Conservation (phyloP, 495 filamentous ascomycete genomes). For the Penicillium cataractarum region DNA sequence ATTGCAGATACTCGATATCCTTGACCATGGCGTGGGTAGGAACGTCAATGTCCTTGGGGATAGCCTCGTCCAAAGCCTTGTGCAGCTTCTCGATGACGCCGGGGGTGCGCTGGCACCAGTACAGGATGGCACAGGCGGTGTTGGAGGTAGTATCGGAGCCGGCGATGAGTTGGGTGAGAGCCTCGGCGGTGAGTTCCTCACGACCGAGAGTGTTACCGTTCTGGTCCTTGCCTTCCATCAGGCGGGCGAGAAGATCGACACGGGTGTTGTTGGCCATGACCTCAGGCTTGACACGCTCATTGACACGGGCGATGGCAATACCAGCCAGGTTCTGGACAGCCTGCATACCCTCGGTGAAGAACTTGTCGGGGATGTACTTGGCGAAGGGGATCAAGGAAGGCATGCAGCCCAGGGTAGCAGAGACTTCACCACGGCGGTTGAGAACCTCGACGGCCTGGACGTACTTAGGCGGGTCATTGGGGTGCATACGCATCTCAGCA, state of each 20-base stretch:
- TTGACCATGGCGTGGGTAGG: constrained; percentile 72
- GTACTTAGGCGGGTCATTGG: constrained; percentile 47
- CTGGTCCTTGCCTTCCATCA: constrained; percentile 87
- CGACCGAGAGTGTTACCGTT: constrained; percentile 73
- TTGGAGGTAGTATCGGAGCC: constrained; percentile 91
- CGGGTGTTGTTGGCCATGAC: constrained; percentile 58
- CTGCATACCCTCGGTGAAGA: constrained; percentile 53
- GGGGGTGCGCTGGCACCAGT: constrained; percentile 70
- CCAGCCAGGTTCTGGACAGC: constrained; percentile 56
- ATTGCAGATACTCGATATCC: constrained; percentile 70
- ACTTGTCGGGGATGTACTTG: constrained; percentile 55
- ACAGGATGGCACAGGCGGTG: constrained; percentile 84
- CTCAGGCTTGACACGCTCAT: constrained; percentile 69
- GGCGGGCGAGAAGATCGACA: constrained; percentile 77
- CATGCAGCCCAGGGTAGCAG: constrained; percentile 51
- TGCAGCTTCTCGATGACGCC: constrained; percentile 74
- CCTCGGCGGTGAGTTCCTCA: constrained; percentile 84
- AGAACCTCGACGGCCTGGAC: constrained; percentile 58
- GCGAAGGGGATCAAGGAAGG: constrained; percentile 53
- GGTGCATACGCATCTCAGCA: constrained; percentile 59
- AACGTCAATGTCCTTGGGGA: constrained; percentile 62
- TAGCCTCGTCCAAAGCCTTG: constrained; percentile 68
- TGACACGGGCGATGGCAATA: constrained; percentile 80
- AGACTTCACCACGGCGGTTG: constrained; percentile 59
- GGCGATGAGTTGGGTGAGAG: constrained; percentile 87